These are phyloP conservation scores for Coemansia sp. DNA, from an alignment of 192 early-diverging fungal genomes.

Conservation along the genomic window DNA sequence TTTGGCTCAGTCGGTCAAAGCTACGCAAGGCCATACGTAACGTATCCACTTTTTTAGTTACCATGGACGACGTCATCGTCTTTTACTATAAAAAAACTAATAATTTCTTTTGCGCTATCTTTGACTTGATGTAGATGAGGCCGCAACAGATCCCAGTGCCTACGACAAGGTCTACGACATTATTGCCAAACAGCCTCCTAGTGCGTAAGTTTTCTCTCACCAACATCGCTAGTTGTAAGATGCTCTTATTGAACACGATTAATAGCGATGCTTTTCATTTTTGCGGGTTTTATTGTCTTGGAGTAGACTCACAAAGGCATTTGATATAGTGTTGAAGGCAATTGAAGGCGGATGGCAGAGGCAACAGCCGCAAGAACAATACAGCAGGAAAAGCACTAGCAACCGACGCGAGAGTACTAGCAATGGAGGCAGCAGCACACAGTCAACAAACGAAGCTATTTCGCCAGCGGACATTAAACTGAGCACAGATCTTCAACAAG, in stretches of 20 bases:
- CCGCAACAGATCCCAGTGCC: not conserved
- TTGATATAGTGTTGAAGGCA: slow-evolving; percentile 12
- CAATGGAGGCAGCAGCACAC: slow-evolving; percentile 1
- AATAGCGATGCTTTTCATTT: not conserved
- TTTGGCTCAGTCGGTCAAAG: slow-evolving; percentile 14
- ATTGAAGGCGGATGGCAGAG: slow-evolving; percentile 25
- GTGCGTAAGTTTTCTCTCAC: slow-evolving; percentile 4
- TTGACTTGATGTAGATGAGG: slow-evolving; percentile 13
- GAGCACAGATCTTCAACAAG: slow-evolving; percentile 17
- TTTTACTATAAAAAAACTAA: not conserved
- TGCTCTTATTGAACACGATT: not conserved
- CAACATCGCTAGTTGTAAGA: not conserved
- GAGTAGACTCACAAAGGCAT: slow-evolving; percentile 4
- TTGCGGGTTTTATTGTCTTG: not conserved
- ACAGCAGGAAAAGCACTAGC: not conserved
- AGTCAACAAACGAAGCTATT: not conserved
- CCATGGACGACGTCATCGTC: not conserved
- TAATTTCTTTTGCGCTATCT: not conserved
- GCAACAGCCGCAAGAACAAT: not conserved
- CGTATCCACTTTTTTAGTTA: not conserved
- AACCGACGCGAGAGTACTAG: not conserved
- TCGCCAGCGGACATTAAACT: slow-evolving; percentile 5
- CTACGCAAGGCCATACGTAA: slow-evolving; percentile 15
- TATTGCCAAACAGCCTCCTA: slow-evolving; percentile 8
- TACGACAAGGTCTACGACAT: slow-evolving; percentile 22